phyloP scores from a whole-genome alignment of 192 early-diverging fungal species.

The Geosiphon pyriformis region DNA sequence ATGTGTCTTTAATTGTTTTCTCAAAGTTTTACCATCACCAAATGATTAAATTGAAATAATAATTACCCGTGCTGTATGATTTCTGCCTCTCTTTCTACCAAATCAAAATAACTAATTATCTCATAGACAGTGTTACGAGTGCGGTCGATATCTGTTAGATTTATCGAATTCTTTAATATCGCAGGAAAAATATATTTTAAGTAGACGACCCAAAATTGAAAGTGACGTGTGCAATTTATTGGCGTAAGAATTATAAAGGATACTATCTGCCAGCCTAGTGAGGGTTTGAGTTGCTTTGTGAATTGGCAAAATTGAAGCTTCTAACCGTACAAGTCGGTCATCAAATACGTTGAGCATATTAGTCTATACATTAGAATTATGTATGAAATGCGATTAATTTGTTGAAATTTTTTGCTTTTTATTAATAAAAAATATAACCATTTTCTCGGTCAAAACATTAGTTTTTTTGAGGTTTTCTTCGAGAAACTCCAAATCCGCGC shows the following conservation, averaged over 20 bases:
- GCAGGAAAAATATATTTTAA: too few species aligned
- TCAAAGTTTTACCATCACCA: too few species aligned
- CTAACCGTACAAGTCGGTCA: conserved; percentile 60
- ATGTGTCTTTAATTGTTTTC: background rate
- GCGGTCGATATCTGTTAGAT: conserved; percentile 56
- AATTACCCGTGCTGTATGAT: conserved; percentile 59
- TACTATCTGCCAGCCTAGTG: conserved; percentile 70
- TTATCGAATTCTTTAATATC: too few species aligned
- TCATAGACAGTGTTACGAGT: conserved; percentile 54
- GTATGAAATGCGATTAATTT: background rate
- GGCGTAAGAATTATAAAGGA: too few species aligned
- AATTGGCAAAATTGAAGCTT: conserved; percentile 76
- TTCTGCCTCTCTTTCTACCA: conserved; percentile 60
- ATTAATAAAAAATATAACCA: conserved; percentile 33
- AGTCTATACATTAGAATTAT: conserved; percentile 36
- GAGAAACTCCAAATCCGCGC: conserved; percentile 44
- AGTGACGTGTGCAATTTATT: too few species aligned
- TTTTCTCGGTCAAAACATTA: conserved; percentile 41
- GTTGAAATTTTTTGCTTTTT: background rate
- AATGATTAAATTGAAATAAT: background rate
- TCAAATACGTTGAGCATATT: conserved; percentile 74
- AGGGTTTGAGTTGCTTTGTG: conserved; percentile 69
- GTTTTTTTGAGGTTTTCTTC: conserved; percentile 48
- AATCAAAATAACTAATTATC: conserved; percentile 63
- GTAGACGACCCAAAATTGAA: too few species aligned